Evolutionary conservation across 1,284 basidiomycete species (phyloP), one percentile per base, ranked within the genome.

Genomic region (Ustilago crameri): DNA sequence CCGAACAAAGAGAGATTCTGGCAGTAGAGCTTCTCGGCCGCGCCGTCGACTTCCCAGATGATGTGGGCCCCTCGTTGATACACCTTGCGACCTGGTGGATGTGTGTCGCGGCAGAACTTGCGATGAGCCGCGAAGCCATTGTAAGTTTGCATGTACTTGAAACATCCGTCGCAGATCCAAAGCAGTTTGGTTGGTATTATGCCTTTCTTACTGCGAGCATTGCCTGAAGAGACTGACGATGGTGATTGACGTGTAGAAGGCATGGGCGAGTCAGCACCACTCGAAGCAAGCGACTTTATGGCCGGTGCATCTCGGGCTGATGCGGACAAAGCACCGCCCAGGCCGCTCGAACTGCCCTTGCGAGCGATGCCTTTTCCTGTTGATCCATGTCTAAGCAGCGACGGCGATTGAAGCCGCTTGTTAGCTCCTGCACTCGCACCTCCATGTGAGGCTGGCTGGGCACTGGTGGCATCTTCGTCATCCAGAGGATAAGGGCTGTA

Each of bases 21-120:
- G 82, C 93, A 96, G 81, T 95, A 98, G 10, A 97, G 87, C 93
- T 95, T 79, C 5, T 60, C 88, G 58, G 87, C 86, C 1, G 90
- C 89, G 3, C 95, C 95, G 81, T 98, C 94, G 1, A 98, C 90
- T 84, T 98, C 93, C 92, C 93, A 97, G 48, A 98, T 95, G 9
- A 88, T 90, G 83, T 93, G 92, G 9, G 91, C 91, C 0, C 92
- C 94, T 30, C 91, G 87, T 77, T 95, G 90, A 82, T 98, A 98
- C 9, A 97, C 93, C 81, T 91, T 92, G 44, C 87, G 85, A 2
- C 95, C 95, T 0, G 95, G 95, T 1, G 96, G 96, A 80, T 90
- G 88, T 47, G 86, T 87, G 65, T 88, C 83, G 3, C 86, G 86
- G 80, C 95, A 98, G 43, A 86, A 86, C 81, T 88, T 90, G 91